Evolutionary conservation across 352 stramenopile genomes (phyloP), one percentile per base, ranked within the genome.

Genomic region (Pythium scleroteichum): DNA sequence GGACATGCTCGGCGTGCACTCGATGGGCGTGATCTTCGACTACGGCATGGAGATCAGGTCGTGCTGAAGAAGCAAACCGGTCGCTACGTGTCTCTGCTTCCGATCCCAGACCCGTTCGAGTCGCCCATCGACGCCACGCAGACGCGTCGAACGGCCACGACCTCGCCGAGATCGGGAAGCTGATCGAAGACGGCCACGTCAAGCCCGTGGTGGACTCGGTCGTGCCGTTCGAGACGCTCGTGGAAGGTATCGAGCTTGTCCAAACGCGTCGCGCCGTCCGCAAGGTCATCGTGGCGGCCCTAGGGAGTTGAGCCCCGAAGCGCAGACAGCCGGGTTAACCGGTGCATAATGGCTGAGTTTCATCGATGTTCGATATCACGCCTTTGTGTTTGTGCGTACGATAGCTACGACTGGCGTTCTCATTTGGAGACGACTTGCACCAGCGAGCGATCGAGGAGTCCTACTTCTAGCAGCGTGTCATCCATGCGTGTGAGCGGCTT

Each of bases 81-180:
- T 14, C 69, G 66, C 20, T 80, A 75, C 47, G 66, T 77, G 41
- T 76, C 46, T 0, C 71, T 82, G 14, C 1, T 35, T 2, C 24
- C 8, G 41, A 71, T 74, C 9, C 53, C 62, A 42, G 52, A 71
- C 4, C 75, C 66, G 1, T 75, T 76, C 27, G 78, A 85, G 51
- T 82, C 81, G 2, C 51, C 73, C 14, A 82, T 90, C 12, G 80
- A 75, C 26, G 79, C 77, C 14, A 52, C 40, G 22, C 4, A 66
- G 7, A 60, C 48, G 16, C 59, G 35, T 46, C 72, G 13, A 50
- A 27, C 19, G 66, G 64, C 33, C 22, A 27, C 16, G 63, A 73
- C 49, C 65, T 84, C 39, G 49, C 67, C n/a, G 45, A 64, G 35
- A 68, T 88, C 33, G 52, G 61, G 2, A 60, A 59, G 41, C 67